Base-by-base conservation (phyloP, 768 basidiomycete genomes). In the Mrakia hoshinonis region DNA sequence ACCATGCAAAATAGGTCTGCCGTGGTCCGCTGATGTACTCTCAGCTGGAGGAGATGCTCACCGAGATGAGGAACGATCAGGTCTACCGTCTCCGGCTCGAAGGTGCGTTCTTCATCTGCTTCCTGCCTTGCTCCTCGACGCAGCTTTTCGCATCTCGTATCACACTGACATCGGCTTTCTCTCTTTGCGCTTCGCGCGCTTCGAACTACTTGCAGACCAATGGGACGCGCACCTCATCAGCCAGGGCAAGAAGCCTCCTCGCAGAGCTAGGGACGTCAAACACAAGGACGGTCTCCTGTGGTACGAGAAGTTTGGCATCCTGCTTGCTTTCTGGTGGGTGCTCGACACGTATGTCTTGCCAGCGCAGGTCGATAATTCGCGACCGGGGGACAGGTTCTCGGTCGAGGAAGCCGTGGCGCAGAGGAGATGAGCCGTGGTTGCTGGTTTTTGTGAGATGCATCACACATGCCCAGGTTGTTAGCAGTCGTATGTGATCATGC, bases 31-130 rank as follows among this genome's bases (percentile, higher is more conserved):
- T 47, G n/a, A 15, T 65, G 22, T 65, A 46, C 20, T 38, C 43
- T 11, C n/a, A 65, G 22, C 26, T 47, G 18, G 64, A 66, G 31
- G 34, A 43, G 12, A 66, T 66, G 64, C 22, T 66, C 48, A 31
- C 43, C 22, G 31, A 66, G 5, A 47, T 66, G 12, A 47, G 48
- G 1, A 4, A 31, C 11, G 64, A 46, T 34, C 64, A 66, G 22
- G 18, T 9, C 4, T n/a, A 47, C 18, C 47, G 64, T 20, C 31
- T 66, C 0, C 46, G 46, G 26, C 43, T 46, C 29, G 64, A 66
- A 38, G 18, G 64, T 66, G 6, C 31, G 64, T 47, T n/a, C 13
- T 34, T 31, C 46, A 18, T 64, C 43, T 20, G 26, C 10, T 13
- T 22, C 18, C 10, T 34, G 26, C 48, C 9, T 3, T 6, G 12